These are phyloP conservation scores for Phaeotremella skinneri DNA, from an alignment of 768 basidiomycete genomes.

Conservation along the genomic window DNA sequence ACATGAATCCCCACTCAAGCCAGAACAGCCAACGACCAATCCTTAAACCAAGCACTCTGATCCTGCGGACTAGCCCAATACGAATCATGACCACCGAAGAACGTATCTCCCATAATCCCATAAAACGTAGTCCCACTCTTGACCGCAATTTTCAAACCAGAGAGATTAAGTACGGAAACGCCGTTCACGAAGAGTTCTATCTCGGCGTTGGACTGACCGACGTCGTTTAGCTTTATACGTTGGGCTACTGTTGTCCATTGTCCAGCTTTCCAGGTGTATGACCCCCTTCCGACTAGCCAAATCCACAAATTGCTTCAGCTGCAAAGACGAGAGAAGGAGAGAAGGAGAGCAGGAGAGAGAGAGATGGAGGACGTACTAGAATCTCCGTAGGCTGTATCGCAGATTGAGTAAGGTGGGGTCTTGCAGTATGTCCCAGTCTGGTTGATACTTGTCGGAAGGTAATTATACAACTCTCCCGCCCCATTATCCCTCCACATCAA, in stretches of 20 bases:
- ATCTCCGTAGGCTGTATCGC: constrained; percentile 60
- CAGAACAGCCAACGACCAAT: constrained; percentile 66
- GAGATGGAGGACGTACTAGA: constrained; percentile 38
- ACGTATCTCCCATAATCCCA: constrained; percentile 63
- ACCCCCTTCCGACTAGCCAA: constrained; percentile 63
- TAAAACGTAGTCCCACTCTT: constrained; percentile 58
- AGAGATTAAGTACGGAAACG: constrained; percentile 62
- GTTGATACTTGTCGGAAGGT: constrained; percentile 57
- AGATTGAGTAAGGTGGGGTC: constrained; percentile 57
- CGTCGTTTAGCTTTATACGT: constrained; percentile 72
- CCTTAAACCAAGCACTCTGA: constrained; percentile 66
- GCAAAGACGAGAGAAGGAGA: too few relatives aligned
- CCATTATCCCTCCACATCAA: constrained; percentile 68
- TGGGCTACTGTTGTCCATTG: constrained; percentile 66
- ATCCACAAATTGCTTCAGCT: too few relatives aligned
- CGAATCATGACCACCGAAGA: constrained; percentile 51
- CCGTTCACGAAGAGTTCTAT: constrained; percentile 67
- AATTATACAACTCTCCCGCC: constrained; percentile 68
- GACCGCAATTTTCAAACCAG: constrained; percentile 60
- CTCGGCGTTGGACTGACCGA: constrained; percentile 69
- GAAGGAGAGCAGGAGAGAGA: too few relatives aligned
- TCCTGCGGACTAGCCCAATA: constrained; percentile 63
- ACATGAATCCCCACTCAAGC: too few relatives aligned
- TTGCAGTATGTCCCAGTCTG: constrained; percentile 56
- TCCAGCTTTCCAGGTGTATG: constrained; percentile 65